Percentiles rank a stretch among this genome's conserved stretches.
phyloP scores from a whole-genome alignment of 352 stramenopile species.

The Pythium brachiatum region DNA sequence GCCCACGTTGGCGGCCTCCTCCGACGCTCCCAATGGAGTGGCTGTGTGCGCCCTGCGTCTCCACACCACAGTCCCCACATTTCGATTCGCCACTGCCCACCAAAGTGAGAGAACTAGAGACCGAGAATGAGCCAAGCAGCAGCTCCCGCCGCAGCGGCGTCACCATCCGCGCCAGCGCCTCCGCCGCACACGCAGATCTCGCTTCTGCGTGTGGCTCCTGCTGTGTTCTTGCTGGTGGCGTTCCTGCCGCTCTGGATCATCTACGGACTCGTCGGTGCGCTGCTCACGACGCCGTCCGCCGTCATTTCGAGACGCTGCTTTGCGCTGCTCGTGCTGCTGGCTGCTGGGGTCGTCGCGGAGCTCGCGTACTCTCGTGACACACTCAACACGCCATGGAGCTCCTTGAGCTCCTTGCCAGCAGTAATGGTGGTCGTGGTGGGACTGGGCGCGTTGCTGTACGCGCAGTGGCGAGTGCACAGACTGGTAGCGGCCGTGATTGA shows the following conservation, averaged over 20 bases:
- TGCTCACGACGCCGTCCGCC: neutral
- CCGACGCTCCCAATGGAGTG: no score
- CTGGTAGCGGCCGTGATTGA: neutral
- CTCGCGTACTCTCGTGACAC: neutral
- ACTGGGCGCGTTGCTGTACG: neutral
- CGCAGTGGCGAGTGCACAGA: neutral
- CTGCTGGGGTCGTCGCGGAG: neutral
- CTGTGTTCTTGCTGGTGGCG: neutral
- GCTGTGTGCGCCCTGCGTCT: no score
- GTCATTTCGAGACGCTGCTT: neutral
- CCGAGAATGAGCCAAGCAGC: no score
- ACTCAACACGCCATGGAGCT: no score
- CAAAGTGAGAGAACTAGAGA: no score
- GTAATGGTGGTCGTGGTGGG: no score
- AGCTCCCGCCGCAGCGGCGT: no score
- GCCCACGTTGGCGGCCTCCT: no score
- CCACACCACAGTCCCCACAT: no score
- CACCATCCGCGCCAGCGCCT: neutral
- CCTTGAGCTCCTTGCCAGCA: no score
- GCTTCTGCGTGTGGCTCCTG: neutral
- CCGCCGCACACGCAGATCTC: neutral
- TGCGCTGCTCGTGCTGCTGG: neutral
- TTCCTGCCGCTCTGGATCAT: neutral
- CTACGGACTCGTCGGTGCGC: neutral
- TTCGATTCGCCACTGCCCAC: no score